phyloP scores from a whole-genome alignment of 345 rosid species.

The Lepidium africanum region DNA sequence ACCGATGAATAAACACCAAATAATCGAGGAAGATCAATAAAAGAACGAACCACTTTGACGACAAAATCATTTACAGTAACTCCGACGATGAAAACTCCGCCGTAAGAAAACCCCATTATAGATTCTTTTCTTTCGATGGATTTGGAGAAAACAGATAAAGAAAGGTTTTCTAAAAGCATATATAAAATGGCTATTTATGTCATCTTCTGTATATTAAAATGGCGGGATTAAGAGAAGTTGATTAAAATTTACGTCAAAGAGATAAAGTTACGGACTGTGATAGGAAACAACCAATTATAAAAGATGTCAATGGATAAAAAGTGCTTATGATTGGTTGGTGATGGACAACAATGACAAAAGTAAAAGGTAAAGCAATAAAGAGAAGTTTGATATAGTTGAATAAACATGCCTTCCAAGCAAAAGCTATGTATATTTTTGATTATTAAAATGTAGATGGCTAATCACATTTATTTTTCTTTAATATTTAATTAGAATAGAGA shows the following conservation, averaged over 20 bases:
- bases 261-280: constrained; percentile 13
- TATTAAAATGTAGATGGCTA: neutral
- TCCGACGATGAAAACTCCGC: constrained; percentile 19
- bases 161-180: neutral
- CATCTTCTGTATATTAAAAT: neutral
- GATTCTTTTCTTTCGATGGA: neutral
- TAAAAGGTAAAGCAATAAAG: neutral
- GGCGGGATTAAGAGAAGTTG: constrained; percentile 7
- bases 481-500: neutral
- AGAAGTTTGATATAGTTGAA: neutral
- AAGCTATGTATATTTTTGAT: neutral
- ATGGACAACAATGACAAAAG: neutral
- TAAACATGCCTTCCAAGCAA: constrained; percentile 16
- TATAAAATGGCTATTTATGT: constrained; percentile 4
- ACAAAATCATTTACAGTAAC: constrained; percentile 17
- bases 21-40: constrained; percentile 4
- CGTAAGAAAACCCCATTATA: constrained; percentile 14
- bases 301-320: neutral
- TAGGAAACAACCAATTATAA: neutral
- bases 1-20: neutral
- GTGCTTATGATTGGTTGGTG: constrained; percentile 8
- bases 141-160: neutral
- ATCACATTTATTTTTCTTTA: neutral
- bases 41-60: neutral
- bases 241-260: constrained; percentile 14